Evolutionary conservation across 495 filamentous ascomycete genomes (phyloP).

Genomic region (Penicillium egyptiacum): DNA sequence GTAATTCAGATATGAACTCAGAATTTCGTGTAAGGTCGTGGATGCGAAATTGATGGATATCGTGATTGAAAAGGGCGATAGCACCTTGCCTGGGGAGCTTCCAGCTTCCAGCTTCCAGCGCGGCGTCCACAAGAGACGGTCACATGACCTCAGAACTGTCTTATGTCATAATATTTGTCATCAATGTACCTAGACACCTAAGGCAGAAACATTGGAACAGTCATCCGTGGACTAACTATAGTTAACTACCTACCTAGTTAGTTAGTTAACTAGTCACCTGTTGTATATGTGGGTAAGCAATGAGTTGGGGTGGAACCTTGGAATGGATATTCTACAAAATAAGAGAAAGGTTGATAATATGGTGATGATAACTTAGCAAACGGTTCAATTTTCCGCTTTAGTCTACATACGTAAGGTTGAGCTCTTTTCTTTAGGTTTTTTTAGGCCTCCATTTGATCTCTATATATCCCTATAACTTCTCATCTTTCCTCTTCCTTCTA

Average conservation of each 20-base stretch:
- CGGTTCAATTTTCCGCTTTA: not conserved
- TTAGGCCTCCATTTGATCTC: not conserved
- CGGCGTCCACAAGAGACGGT: constrained; percentile 30
- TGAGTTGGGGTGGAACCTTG: too few relatives aligned
- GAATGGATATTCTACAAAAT: too few relatives aligned
- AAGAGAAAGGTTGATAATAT: too few relatives aligned
- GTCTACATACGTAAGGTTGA: not conserved
- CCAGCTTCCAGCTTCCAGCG: constrained; percentile 28
- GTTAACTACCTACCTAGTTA: too few relatives aligned
- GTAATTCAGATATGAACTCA: constrained; percentile 1
- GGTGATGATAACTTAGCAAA: not conserved
- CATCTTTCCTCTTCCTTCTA: not conserved
- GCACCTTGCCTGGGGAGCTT: constrained; percentile 28
- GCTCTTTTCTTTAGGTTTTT: not conserved
- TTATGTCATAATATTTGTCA: constrained; percentile 27
- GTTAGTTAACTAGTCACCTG: too few relatives aligned
- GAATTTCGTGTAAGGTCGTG: constrained; percentile 15
- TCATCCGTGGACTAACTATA: too few relatives aligned
- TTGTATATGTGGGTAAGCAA: too few relatives aligned
- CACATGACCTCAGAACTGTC: constrained; percentile 30
- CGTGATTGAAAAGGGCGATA: constrained; percentile 17
- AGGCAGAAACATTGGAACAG: not conserved
- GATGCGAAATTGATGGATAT: constrained; percentile 16
- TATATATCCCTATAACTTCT: not conserved
- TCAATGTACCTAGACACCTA: constrained; percentile 2